A percentile compares a stretch with the other conserved stretches of the same genome.
These are phyloP conservation scores for Arabis alpina DNA, from an alignment of 345 rosid species.

Conservation along the genomic window DNA sequence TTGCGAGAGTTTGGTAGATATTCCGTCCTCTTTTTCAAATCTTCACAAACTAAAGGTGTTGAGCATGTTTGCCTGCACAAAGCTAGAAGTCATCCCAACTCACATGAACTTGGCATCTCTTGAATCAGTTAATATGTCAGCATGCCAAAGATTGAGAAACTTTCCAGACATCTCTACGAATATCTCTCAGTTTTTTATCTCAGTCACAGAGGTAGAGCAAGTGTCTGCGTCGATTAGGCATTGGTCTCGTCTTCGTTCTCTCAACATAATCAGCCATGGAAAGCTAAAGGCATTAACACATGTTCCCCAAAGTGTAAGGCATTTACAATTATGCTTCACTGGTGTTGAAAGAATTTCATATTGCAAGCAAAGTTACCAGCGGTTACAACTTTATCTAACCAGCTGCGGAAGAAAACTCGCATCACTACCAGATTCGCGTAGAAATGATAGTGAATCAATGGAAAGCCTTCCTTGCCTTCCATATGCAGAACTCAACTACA, in stretches of 20 bases:
- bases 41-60: conserved; percentile 20
- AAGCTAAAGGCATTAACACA: neutral
- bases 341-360: neutral
- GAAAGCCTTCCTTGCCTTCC: neutral
- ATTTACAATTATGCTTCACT: neutral
- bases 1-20: conserved; percentile 27
- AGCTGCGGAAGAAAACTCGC: conserved; percentile 1
- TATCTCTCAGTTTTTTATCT: conserved; percentile 8
- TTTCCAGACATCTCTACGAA: conserved; percentile 27
- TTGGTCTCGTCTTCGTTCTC: neutral
- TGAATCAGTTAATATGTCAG: neutral
- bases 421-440: neutral
- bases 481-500: neutral
- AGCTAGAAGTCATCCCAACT: conserved; percentile 9
- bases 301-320: neutral
- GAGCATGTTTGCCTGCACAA: conserved; percentile 13
- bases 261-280: neutral
- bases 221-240: neutral
- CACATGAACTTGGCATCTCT: conserved; percentile 6
- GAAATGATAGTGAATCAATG: neutral
- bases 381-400: neutral
- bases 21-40: neutral
- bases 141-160: conserved; percentile 21
- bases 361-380: neutral
- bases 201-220: conserved; percentile 1